Conservation (phyloP, 345 rosid genomes). For the Anastatica hierochuntica region DNA sequence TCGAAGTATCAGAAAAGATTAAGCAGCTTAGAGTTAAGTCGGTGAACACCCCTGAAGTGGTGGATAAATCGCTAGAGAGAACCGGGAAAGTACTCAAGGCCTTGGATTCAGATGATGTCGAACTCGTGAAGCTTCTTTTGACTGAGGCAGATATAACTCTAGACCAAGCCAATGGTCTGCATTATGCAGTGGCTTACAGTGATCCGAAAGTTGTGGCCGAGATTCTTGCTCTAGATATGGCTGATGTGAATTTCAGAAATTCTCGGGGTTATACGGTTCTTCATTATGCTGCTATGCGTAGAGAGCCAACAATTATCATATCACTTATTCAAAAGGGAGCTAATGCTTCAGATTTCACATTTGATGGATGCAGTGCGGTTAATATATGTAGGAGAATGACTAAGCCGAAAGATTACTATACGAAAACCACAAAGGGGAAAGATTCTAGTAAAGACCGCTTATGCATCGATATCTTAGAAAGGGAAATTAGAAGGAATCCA, state of each 20-base stretch:
- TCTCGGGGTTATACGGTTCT: conserved; percentile 78
- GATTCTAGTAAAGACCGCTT: conserved; percentile 67
- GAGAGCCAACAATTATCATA: conserved; percentile 63
- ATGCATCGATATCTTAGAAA: conserved; percentile 76
- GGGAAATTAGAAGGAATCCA: conserved; percentile 78
- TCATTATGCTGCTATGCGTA: conserved; percentile 84
- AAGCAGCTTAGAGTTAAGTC: conserved; percentile 38
- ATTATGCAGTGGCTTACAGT: conserved; percentile 85
- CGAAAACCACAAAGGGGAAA: conserved; percentile 60
- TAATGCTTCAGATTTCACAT: conserved; percentile 51
- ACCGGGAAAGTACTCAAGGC: conserved; percentile 74
- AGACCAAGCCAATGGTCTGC: conserved; percentile 76
- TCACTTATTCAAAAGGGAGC: conserved; percentile 69
- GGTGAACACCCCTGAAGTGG: conserved; percentile 14
- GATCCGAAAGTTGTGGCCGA: conserved; percentile 81
- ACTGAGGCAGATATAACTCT: conserved; percentile 67
- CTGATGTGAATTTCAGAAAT: conserved; percentile 65
- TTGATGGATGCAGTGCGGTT: conserved; percentile 76
- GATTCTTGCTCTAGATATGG: conserved; percentile 56
- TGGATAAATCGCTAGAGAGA: conserved; percentile 48
- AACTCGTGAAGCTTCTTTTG: conserved; percentile 77
- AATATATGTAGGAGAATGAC: conserved; percentile 74
- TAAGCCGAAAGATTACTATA: conserved; percentile 76
- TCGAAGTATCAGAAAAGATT: conserved; percentile 48
- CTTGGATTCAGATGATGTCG: conserved; percentile 89